Evolutionary conservation across 176 grass and related monocot species (phyloP).

Genomic region (Zoysia pacifica): DNA sequence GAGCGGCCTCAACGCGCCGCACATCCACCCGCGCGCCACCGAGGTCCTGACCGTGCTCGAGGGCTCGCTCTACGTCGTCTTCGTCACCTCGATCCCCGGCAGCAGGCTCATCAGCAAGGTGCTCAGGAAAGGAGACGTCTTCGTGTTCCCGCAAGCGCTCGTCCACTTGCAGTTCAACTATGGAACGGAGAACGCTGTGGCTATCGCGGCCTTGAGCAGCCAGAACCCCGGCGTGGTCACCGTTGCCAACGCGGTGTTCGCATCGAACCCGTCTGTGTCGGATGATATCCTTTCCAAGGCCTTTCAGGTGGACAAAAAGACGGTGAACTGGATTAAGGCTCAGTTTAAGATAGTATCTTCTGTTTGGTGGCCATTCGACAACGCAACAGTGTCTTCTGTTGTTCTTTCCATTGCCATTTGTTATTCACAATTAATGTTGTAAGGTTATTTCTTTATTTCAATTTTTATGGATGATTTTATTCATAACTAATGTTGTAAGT

Average conservation of each 20-base stretch:
- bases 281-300: conserved; percentile 53
- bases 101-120: conserved; percentile 40
- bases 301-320: conserved; percentile 49
- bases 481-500: too few relatives aligned
- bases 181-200: conserved; percentile 14
- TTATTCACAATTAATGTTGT: too few relatives aligned
- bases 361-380: too few relatives aligned
- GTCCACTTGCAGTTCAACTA: conserved; percentile 48
- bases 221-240: conserved; percentile 45
- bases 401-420: too few relatives aligned
- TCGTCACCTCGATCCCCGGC: conserved; percentile 20
- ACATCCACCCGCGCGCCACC: conserved; percentile 42
- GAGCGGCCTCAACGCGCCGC: conserved; percentile 44
- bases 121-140: conserved; percentile 1
- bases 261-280: conserved; percentile 24
- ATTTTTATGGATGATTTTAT: too few relatives aligned
- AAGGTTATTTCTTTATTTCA: too few relatives aligned
- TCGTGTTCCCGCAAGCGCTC: conserved; percentile 40
- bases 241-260: conserved; percentile 32
- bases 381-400: too few relatives aligned
- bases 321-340: conserved; percentile 29
- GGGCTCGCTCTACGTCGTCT: conserved; percentile 46
- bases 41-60: conserved; percentile 42
- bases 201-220: conserved; percentile 39
- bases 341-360: background rate